Percentiles rank a stretch among this genome's conserved stretches.
Evolutionary conservation across 2,329 filamentous ascomycete species (phyloP).

Genomic region (Hypoxylon sp.): DNA sequence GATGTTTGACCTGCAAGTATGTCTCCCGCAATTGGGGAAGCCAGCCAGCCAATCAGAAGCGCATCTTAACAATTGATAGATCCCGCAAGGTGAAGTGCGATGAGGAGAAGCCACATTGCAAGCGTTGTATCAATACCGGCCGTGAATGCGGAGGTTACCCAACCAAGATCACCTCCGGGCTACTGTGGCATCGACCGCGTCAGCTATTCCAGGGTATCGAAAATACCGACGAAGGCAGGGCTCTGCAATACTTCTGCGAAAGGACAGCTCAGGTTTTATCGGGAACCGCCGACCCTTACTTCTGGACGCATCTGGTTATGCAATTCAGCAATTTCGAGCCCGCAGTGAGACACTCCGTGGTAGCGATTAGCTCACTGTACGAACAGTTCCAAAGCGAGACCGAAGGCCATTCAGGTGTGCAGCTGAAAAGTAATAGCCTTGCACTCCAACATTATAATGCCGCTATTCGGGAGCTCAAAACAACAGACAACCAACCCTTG

Average conservation of each 20-base stretch:
- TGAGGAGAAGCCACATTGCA: slow-evolving; percentile 42
- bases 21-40: slow-evolving; percentile 1
- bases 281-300: slow-evolving; percentile 49
- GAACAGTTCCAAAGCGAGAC: slow-evolving; percentile 41
- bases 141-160: slow-evolving; percentile 47
- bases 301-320: slow-evolving; percentile 54
- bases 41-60: slow-evolving; percentile 3
- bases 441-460: slow-evolving; percentile 53
- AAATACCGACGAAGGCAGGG: slow-evolving; percentile 44
- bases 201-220: slow-evolving; percentile 41
- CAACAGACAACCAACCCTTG: slow-evolving; percentile 45
- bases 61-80: slow-evolving; percentile 25
- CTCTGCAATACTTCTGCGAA: slow-evolving; percentile 51
- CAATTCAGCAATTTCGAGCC: slow-evolving; percentile 51
- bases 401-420: slow-evolving; percentile 2
- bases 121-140: slow-evolving; percentile 42
- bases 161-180: slow-evolving; percentile 26
- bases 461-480: slow-evolving; percentile 49
- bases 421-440: slow-evolving; percentile 43
- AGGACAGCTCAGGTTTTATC: slow-evolving; percentile 48
- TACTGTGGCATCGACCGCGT: slow-evolving; percentile 51
- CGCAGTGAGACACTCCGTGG: slow-evolving; percentile 50
- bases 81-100: slow-evolving; percentile 44
- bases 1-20: slow-evolving; percentile 38
- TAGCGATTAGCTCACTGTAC: slow-evolving; percentile 53